phyloP scores from a whole-genome alignment of 1,284 basidiomycete species.

The Malassezia furfur region DNA sequence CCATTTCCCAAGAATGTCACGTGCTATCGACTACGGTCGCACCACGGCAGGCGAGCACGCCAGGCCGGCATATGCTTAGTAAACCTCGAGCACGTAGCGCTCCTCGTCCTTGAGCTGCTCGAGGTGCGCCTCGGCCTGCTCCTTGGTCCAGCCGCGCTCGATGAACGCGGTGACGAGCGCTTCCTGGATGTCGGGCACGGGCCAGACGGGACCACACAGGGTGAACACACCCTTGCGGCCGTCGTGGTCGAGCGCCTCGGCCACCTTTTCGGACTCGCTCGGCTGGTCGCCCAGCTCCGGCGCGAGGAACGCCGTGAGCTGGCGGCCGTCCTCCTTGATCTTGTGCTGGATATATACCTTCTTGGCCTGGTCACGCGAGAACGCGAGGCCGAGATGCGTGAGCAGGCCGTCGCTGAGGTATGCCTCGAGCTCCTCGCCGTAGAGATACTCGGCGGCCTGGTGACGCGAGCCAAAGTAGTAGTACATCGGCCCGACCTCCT shows the following conservation, averaged over 20 bases:
- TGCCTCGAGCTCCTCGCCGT: constrained; percentile 70
- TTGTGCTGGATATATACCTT: constrained; percentile 99
- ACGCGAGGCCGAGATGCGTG: constrained; percentile 81
- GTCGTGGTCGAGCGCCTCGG: constrained; percentile 54
- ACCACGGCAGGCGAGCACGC: not conserved
- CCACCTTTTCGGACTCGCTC: constrained; percentile 33
- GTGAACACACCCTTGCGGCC: constrained; percentile 63
- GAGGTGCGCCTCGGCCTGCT: constrained; percentile 69
- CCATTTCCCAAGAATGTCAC: constrained; percentile 9
- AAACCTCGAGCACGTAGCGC: constrained; percentile 88
- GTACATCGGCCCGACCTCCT: constrained; percentile 76
- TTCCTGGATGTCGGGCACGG: constrained; percentile 91
- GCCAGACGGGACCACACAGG: constrained; percentile 96
- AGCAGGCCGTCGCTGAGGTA: constrained; percentile 71
- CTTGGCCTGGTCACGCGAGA: constrained; percentile 79
- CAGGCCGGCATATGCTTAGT: constrained; percentile 17
- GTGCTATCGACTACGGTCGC: not conserved
- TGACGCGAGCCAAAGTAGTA: constrained; percentile 98
- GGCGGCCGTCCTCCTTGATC: constrained; percentile 79
- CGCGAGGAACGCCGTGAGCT: constrained; percentile 55
- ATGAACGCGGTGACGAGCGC: constrained; percentile 72
- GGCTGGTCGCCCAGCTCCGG: constrained; percentile 52
- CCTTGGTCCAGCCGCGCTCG: constrained; percentile 59
- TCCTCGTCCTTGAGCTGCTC: constrained; percentile 93
- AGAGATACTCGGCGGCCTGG: constrained; percentile 87